Base-by-base conservation (phyloP, 495 filamentous ascomycete species). In the Hypomontagnella monticulosa region DNA sequence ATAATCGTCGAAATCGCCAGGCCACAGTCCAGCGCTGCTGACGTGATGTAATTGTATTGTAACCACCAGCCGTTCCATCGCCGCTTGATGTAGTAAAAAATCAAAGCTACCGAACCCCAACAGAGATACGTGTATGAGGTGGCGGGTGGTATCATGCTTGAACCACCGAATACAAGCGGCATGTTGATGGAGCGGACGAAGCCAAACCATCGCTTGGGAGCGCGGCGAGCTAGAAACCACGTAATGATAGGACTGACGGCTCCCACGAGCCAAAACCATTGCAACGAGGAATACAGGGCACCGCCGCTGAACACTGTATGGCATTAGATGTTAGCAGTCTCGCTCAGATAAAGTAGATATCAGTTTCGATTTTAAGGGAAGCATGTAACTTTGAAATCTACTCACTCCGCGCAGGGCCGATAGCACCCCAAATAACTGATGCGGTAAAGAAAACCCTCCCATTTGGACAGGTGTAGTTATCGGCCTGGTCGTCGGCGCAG, bases 31-130 rank as follows among this genome's bases (percentile, higher is more conserved):
- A 93, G 78, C 3, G 85, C 90, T 0, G 90, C 89, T 16, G 89
- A 90, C 0, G 88, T 84, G 65, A 92, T 80, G 72, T 92, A 93
- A 79, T 92, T 93, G 74, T 91, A 92, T 61, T 88, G 85, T 79
- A 88, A 79, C 89, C 88, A 91, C 89, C 89, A 91, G 32, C 88
- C 88, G 32, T 80, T 83, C 75, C 79, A 87, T 60, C 82, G 80
- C 61, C 86, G 78, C 37, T 85, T 80, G 60, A 91, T 84, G 51
- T 75, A 85, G 71, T 84, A 88, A 78, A 91, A 91, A 38, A 86
- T 41, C 51, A 83, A 80, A 2, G 89, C 89, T 15, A 89, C 84
- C 32, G 86, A 79, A n/a, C 86, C 88, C 88, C 89, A 91, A 61
- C 83, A 80, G 42, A 87, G 83, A 69, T 88, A 91, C 64, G 84